phyloP scores from a whole-genome alignment of 306 rosid genomes.

The Cicer yamashitae region DNA sequence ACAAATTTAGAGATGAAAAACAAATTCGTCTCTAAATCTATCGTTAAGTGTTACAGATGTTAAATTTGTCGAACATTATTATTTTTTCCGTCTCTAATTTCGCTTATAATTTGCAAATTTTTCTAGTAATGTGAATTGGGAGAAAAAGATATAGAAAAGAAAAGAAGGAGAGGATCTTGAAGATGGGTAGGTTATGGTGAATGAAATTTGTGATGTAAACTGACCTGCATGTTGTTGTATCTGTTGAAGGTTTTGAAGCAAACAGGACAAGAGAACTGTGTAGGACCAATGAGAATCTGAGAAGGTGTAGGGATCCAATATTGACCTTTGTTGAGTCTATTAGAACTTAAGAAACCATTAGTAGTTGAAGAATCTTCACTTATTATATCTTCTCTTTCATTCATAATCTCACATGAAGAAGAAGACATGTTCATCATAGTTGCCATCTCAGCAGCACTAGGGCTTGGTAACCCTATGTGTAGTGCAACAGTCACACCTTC shows the following conservation, averaged over 20 bases:
- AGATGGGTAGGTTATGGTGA: not conserved
- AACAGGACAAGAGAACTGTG: constrained; percentile 98
- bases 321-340: constrained; percentile 83
- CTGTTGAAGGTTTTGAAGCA: constrained; percentile 97
- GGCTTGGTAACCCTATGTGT: constrained; percentile 95
- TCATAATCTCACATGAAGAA: constrained; percentile 50
- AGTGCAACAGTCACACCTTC: constrained; percentile 85
- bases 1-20: too few species aligned
- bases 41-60: too few species aligned
- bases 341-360: constrained; percentile 49
- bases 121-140: not conserved
- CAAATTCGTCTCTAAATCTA: too few species aligned
- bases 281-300: constrained; percentile 97
- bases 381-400: constrained; percentile 23
- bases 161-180: too few species aligned
- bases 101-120: too few species aligned
- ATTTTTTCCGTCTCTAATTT: too few species aligned
- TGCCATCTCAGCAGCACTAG: constrained; percentile 88
- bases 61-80: too few species aligned
- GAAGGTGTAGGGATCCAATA: constrained; percentile 99
- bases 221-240: constrained; percentile 98
- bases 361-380: constrained; percentile 46
- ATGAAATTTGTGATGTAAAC: not conserved
- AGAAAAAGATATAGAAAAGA: not conserved
- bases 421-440: constrained; percentile 49